Percentiles rank a stretch among this genome's conserved stretches.
Evolutionary conservation across 208 protist genomes (phyloP).

Genomic region (Trypanosoma caninum): DNA sequence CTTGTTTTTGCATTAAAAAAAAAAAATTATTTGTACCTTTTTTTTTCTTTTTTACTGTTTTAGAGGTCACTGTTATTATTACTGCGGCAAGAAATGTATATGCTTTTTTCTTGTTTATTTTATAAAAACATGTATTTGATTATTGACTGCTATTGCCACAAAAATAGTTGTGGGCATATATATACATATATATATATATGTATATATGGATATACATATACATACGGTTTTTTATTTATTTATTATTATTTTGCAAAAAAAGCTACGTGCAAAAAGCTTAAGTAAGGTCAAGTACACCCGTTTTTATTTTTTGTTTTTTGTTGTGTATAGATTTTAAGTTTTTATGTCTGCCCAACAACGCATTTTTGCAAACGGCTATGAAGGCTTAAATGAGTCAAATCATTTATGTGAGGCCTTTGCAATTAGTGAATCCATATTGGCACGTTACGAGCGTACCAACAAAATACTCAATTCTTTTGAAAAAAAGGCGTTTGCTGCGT

Average conservation of each 20-base stretch:
- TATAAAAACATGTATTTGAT: too few relatives aligned
- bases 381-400: slow-evolving; percentile 27
- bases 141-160: too few relatives aligned
- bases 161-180: slow-evolving; percentile 20
- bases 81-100: too few relatives aligned
- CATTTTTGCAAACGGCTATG: neutral
- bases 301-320: too few relatives aligned
- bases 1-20: neutral
- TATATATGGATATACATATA: too few relatives aligned
- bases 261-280: too few relatives aligned
- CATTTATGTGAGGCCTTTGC: slow-evolving; percentile 70
- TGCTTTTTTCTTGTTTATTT: too few relatives aligned
- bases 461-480: slow-evolving; percentile 37
- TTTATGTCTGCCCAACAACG: slow-evolving; percentile 13
- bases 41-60: slow-evolving; percentile 12
- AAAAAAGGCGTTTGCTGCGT: slow-evolving; percentile 41
- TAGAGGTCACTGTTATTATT: too few relatives aligned
- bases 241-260: too few relatives aligned
- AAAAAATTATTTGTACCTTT: neutral
- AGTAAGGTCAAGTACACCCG: too few relatives aligned
- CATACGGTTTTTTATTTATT: too few relatives aligned
- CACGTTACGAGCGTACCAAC: slow-evolving; percentile 54
- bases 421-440: slow-evolving; percentile 70
- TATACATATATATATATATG: slow-evolving; percentile 8
- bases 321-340: too few relatives aligned